phyloP scores from a whole-genome alignment of 345 rosid genomes.

The Trapa bicornis region DNA sequence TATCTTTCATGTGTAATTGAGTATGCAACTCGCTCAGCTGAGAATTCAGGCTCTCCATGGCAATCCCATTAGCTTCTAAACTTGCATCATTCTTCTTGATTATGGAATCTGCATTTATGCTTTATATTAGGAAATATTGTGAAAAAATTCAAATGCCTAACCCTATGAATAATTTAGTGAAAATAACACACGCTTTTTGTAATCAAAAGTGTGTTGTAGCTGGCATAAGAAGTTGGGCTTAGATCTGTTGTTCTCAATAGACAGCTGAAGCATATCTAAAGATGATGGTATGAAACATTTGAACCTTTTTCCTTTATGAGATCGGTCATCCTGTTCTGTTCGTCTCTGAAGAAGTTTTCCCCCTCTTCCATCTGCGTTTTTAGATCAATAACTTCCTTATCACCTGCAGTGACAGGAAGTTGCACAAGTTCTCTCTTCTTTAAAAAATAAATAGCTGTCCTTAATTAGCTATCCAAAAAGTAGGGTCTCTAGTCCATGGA shows the following conservation, averaged over 20 bases:
- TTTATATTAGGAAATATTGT: neutral
- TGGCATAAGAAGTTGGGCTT: too few relatives aligned
- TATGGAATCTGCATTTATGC: conserved; percentile 33
- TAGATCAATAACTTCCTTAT: conserved; percentile 55
- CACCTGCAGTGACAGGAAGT: conserved; percentile 34
- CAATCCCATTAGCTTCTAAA: conserved; percentile 26
- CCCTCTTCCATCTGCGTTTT: conserved; percentile 40
- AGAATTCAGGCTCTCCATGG: conserved; percentile 38
- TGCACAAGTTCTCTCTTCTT: neutral
- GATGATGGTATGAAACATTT: neutral
- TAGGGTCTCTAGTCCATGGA: neutral
- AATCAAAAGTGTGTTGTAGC: too few relatives aligned
- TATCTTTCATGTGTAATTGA: conserved; percentile 44
- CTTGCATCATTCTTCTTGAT: conserved; percentile 38
- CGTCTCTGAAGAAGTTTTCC: conserved; percentile 36
- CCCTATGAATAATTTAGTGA: neutral
- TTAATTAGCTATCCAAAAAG: too few relatives aligned
- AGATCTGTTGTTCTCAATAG: too few relatives aligned
- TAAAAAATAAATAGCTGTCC: neutral
- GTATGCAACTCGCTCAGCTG: conserved; percentile 40
- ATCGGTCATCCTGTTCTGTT: conserved; percentile 24
- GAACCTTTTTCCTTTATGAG: conserved; percentile 66
- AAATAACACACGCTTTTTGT: neutral
- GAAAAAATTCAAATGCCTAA: neutral
- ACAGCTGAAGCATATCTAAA: neutral